Conservation (phyloP, 1,284 basidiomycete genomes). For the Stygiomarasmius scandens region DNA sequence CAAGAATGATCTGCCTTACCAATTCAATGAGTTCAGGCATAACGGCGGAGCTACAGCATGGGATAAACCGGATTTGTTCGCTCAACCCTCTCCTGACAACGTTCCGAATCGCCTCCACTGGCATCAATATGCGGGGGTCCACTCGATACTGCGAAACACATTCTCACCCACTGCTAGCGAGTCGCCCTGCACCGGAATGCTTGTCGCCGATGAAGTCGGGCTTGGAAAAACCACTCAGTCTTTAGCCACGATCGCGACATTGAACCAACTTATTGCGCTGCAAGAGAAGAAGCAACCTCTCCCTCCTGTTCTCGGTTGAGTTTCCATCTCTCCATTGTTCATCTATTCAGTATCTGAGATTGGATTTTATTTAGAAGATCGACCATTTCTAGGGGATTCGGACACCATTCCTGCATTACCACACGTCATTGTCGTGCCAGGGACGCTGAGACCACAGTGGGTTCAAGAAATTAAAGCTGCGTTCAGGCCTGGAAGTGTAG, state of each 20-base stretch:
- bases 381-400: not conserved
- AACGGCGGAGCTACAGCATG: constrained; percentile 20
- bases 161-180: constrained; percentile 16
- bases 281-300: not conserved
- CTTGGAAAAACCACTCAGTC: constrained; percentile 6
- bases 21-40: constrained; percentile 25
- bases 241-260: not conserved
- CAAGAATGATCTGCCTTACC: constrained; percentile 16
- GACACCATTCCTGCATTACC: constrained; percentile 6
- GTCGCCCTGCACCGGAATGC: constrained; percentile 16
- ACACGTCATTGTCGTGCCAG: constrained; percentile 32
- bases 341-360: not conserved
- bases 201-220: constrained; percentile 19
- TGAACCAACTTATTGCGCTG: constrained; percentile 1
- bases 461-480: constrained; percentile 21
- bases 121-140: constrained; percentile 32
- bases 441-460: constrained; percentile 30
- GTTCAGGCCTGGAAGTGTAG: constrained; percentile 20
- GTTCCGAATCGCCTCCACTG: constrained; percentile 21
- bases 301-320: not conserved
- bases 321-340: not conserved
- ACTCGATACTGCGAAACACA: constrained; percentile 25
- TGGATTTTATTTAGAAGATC: not conserved
- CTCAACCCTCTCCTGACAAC: not conserved
- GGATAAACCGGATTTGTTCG: constrained; percentile 4